Conservation (phyloP, 2,329 filamentous ascomycete genomes). For the Stagonosporopsis chrysanthemi region DNA sequence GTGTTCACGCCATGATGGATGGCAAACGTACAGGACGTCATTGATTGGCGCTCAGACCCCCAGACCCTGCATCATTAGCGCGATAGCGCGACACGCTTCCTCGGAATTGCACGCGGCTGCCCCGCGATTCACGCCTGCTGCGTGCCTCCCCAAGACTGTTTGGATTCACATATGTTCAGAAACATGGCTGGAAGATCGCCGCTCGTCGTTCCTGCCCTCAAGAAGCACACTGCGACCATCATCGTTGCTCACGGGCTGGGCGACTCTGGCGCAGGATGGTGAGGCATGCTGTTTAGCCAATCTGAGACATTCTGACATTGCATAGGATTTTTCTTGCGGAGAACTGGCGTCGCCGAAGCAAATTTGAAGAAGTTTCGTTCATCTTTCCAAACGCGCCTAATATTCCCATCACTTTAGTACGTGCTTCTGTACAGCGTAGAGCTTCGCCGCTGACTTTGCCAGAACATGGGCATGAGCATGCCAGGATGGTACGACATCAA, state of each 20-base stretch:
- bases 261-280: slow-evolving; percentile 80
- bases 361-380: slow-evolving; percentile 90
- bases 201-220: slow-evolving; percentile 79
- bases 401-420: slow-evolving; percentile 84
- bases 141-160: not conserved
- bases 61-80: slow-evolving; percentile 28
- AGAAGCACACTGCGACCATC: slow-evolving; percentile 88
- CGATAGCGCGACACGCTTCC: slow-evolving; percentile 26
- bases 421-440: slow-evolving; percentile 32
- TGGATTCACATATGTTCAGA: slow-evolving; percentile 14
- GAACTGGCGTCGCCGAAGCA: slow-evolving; percentile 81
- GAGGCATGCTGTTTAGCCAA: slow-evolving; percentile 27
- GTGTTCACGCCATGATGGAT: slow-evolving; percentile 28
- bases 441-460: slow-evolving; percentile 6
- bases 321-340: slow-evolving; percentile 77
- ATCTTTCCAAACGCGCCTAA: slow-evolving; percentile 89
- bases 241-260: slow-evolving; percentile 95
- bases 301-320: slow-evolving; percentile 22
- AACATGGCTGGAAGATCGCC: slow-evolving; percentile 53
- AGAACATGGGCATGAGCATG: slow-evolving; percentile 82
- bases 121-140: slow-evolving; percentile 23
- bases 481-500: slow-evolving; percentile 86
- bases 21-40: slow-evolving; percentile 36
- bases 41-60: slow-evolving; percentile 43
- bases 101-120: slow-evolving; percentile 20